Base-by-base conservation (phyloP, 148 eudicot genomes). In the Salicornia ramosissima region DNA sequence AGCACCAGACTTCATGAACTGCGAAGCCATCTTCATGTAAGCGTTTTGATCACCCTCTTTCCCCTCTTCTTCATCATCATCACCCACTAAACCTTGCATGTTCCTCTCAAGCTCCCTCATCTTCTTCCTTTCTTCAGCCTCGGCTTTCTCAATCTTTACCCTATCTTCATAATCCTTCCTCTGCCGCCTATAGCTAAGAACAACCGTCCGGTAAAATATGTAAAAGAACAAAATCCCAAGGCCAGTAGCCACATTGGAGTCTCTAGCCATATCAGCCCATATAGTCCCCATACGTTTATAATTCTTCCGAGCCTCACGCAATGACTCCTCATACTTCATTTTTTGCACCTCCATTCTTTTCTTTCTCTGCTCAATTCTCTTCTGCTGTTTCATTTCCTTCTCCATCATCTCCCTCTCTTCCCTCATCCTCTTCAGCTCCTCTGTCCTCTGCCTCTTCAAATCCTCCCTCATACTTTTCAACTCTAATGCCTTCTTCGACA, bases 161-260 rank as follows among this genome's bases (percentile, higher is more conserved):
- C 97, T 89, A 74, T 92, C 97, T 29, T 92, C 97, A 45, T 92
- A 92, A 76, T 92, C 97, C 85, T 86, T 89, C 82, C 78, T 87
- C 75, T 92, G 91, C 72, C 66, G 84, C 67, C 69, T 87, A 71
- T 92, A 92, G 67, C 75, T 87, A 18, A 92, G 69, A 50, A 92
- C 96, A 71, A 92, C 97, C 0, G 85, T 82, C 18, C 78, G 73
- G 52, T 89, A 92, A 72, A 89, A 92, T 54, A 92, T 80, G 70
- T 59, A 73, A 45, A 90, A 88, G 72, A 92, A 92, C 40, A 89
- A 55, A n/a, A 87, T 42, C 64, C 93, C 97, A 49, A 90, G 82
- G 18, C 71, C 83, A 18, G 87, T 84, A 30, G 87, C 70, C 11
- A 92, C 86, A 74, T 82, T 86, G 2, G 79, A 54, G 76, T 92